Percentiles rank a stretch among this genome's conserved stretches.
Evolutionary conservation across 2,329 filamentous ascomycete genomes (phyloP).

Genomic region (Fusarium gaditjirri): DNA sequence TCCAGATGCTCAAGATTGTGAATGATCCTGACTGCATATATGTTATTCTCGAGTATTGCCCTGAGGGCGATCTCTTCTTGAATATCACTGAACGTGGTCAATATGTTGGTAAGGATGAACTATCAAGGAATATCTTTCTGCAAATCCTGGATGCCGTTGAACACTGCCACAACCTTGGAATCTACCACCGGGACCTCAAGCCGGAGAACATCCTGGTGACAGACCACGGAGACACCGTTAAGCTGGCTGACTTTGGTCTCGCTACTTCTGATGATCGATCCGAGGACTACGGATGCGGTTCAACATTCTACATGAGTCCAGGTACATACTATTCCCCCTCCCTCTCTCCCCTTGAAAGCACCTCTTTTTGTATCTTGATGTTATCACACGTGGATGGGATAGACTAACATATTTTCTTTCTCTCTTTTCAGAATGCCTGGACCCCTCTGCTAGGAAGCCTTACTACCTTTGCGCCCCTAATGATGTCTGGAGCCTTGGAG

Average conservation of each 20-base stretch:
- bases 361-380: conserved; percentile 4
- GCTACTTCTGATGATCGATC: conserved; percentile 86
- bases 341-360: conserved; percentile 17
- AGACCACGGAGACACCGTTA: conserved; percentile 87
- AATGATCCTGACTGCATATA: conserved; percentile 93
- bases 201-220: conserved; percentile 97
- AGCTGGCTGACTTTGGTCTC: conserved; percentile 96
- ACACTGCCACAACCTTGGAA: conserved; percentile 90
- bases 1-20: conserved; percentile 93
- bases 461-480: conserved; percentile 94
- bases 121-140: conserved; percentile 88
- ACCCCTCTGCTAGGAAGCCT: conserved; percentile 77
- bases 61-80: conserved; percentile 94
- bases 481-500: conserved; percentile 97
- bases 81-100: conserved; percentile 96
- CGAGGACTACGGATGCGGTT: conserved; percentile 96
- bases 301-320: conserved; percentile 99
- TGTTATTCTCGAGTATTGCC: conserved; percentile 96
- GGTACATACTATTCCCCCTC: conserved; percentile 67
- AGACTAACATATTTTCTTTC: conserved; percentile 43
- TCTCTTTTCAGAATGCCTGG: conserved; percentile 78
- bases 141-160: conserved; percentile 97
- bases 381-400: conserved; percentile 7
- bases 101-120: conserved; percentile 90
- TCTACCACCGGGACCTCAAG: conserved; percentile 98